These are phyloP conservation scores for Penicillium polonicum DNA, from an alignment of 2,329 filamentous ascomycete species.

Conservation along the genomic window DNA sequence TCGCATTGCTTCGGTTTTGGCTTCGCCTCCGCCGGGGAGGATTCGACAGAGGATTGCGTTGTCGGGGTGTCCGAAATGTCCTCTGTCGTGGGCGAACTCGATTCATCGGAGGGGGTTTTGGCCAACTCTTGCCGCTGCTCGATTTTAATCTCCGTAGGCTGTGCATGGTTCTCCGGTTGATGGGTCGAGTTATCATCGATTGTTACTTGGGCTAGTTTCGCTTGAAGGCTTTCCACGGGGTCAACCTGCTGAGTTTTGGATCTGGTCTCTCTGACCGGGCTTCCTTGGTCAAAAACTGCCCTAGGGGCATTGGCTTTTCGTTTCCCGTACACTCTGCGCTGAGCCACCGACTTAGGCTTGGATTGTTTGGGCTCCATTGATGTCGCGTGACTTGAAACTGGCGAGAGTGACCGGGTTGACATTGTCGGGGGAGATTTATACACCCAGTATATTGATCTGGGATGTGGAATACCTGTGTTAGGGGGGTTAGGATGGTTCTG, in stretches of 20 bases:
- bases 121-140: neutral
- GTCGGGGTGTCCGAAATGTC: neutral
- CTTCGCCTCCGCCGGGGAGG: slow-evolving; percentile 2
- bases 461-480: neutral
- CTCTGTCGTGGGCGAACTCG: neutral
- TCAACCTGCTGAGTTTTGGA: slow-evolving; percentile 9
- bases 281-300: slow-evolving; percentile 37
- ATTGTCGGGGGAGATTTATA: slow-evolving; percentile 9
- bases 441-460: neutral
- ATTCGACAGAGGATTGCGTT: slow-evolving; percentile 2
- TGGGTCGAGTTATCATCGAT: slow-evolving; percentile 20
- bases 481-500: neutral
- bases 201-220: slow-evolving; percentile 30
- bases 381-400: slow-evolving; percentile 19
- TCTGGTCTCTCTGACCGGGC: slow-evolving; percentile 20
- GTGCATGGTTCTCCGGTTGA: neutral
- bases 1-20: slow-evolving; percentile 15
- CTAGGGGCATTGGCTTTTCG: slow-evolving; percentile 34
- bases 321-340: slow-evolving; percentile 39
- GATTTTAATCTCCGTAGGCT: neutral
- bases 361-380: slow-evolving; percentile 18
- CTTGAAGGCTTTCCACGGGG: slow-evolving; percentile 24
- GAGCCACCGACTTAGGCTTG: slow-evolving; percentile 27
- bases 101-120: neutral
- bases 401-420: slow-evolving; percentile 14